Percentiles rank a stretch among this genome's conserved stretches.
Evolutionary conservation across 805 yeast species (phyloP).

Genomic region (Starmerella powellii): DNA sequence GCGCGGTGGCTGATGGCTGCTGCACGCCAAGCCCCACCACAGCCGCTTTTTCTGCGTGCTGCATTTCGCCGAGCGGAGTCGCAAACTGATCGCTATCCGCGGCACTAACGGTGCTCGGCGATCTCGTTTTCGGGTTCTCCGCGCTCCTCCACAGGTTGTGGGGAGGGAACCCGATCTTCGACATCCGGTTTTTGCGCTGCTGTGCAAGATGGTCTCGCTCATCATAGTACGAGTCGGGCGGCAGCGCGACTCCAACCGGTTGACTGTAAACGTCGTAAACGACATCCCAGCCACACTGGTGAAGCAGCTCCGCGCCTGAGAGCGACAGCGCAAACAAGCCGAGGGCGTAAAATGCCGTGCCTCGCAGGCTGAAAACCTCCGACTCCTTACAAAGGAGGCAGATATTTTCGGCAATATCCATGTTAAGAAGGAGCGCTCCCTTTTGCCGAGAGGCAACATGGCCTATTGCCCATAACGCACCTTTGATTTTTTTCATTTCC

Average conservation of each 20-base stretch:
- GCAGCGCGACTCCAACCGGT: slow-evolving; percentile 21
- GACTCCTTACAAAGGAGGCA: slow-evolving; percentile 39
- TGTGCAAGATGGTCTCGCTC: not conserved
- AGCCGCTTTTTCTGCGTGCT: too few species aligned
- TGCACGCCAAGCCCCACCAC: too few species aligned
- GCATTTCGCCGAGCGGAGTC: too few species aligned
- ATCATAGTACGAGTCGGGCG: slow-evolving; percentile 10
- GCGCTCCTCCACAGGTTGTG: too few species aligned
- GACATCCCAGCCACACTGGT: slow-evolving; percentile 65
- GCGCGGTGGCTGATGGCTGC: too few species aligned
- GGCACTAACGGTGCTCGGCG: too few species aligned
- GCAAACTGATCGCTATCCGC: too few species aligned
- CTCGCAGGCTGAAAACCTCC: slow-evolving; percentile 49
- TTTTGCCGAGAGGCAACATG: slow-evolving; percentile 59
- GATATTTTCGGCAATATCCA: slow-evolving; percentile 39
- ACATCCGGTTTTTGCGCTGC: not conserved
- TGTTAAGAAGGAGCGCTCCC: slow-evolving; percentile 48
- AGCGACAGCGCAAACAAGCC: slow-evolving; percentile 61
- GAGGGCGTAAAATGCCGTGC: slow-evolving; percentile 63
- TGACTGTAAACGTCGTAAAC: slow-evolving; percentile 28
- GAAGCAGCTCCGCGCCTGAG: slow-evolving; percentile 76
- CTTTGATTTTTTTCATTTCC: slow-evolving; percentile 42
- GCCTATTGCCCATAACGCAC: slow-evolving; percentile 79
- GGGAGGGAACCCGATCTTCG: not conserved
- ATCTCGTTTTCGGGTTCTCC: too few species aligned